Base-by-base conservation (phyloP, 2,329 filamentous ascomycete species). In the Sporothrix mexicana region DNA sequence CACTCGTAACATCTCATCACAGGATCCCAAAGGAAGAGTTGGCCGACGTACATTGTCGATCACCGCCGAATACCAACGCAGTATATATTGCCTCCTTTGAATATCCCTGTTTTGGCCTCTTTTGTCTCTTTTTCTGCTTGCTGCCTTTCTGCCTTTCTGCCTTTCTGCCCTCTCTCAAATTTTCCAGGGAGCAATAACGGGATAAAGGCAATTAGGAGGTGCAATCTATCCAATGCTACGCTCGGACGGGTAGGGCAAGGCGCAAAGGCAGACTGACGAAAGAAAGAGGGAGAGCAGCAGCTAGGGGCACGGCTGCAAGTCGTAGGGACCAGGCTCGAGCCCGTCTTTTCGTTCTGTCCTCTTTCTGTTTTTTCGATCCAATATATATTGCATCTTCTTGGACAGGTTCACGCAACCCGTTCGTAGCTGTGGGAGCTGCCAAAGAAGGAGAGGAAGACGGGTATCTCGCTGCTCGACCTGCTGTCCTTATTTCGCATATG, bases 171-270 rank as follows among this genome's bases (percentile, higher is more conserved):
- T 45, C 20, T 20, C 41, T 47, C 17, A 23, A 10, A 23, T 55
- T 36, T 41, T 69, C 23, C 55, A 55, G 49, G 66, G 66, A 69
- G 30, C 30, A 69, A 55, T 55, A 69, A 55, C 47, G 66, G 30
- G 66, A 5, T 25, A 55, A 69, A 69, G 47, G 30, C 30, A 55
- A 55, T 15, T 57, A 36, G 7, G 30, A 36, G 30, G 30, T 13
- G 25, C 41, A 70, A 51, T 61, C 10, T 47, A 62, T 51, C 9
- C 69, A 41, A 51, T 43, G 41, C 53, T 20, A 62, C 53, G 69
- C 67, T 61, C 69, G 25, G 55, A 12, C 69, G 55, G 55, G 69
- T 51, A 70, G 55, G 69, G 55, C 23, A 51, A 62, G 41, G 20
- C 12, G 41, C 36, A 51, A 13, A 20, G 25, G 25, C 47, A n/a